Conservation (phyloP, 192 early-diverging fungal genomes). For the Dissophora globulifera region DNA sequence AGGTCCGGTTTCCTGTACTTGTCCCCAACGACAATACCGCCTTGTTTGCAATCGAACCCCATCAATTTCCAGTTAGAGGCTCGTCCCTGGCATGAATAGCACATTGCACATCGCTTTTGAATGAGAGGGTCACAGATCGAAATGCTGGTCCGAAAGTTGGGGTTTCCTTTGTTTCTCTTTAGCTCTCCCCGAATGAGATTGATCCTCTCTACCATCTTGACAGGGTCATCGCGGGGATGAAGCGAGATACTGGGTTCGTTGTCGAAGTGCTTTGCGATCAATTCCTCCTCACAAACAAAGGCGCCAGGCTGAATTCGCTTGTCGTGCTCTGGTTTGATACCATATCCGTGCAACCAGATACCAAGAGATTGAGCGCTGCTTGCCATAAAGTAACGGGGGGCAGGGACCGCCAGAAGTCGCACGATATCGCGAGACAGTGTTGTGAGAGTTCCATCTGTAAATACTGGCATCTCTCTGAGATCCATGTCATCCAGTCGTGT, state of each 20-base stretch:
- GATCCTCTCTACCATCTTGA: slow-evolving; percentile 55
- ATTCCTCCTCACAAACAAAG: slow-evolving; percentile 63
- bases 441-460: slow-evolving; percentile 64
- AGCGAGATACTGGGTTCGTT: slow-evolving; percentile 30
- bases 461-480: slow-evolving; percentile 55
- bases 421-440: slow-evolving; percentile 64
- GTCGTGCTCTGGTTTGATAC: slow-evolving; percentile 62
- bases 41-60: slow-evolving; percentile 62
- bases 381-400: slow-evolving; percentile 58
- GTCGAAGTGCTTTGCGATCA: slow-evolving; percentile 67
- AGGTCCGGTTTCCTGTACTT: slow-evolving; percentile 49
- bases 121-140: slow-evolving; percentile 50
- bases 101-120: slow-evolving; percentile 60
- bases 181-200: slow-evolving; percentile 54
- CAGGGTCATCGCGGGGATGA: slow-evolving; percentile 35
- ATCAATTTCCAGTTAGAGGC: slow-evolving; percentile 63
- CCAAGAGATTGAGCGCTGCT: slow-evolving; percentile 66
- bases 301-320: slow-evolving; percentile 62
- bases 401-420: slow-evolving; percentile 52
- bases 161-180: slow-evolving; percentile 52
- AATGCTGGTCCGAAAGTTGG: slow-evolving; percentile 26
- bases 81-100: slow-evolving; percentile 60
- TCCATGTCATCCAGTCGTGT: slow-evolving; percentile 50
- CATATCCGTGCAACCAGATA: slow-evolving; percentile 65
- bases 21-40: slow-evolving; percentile 45